phyloP scores from a whole-genome alignment of 345 rosid species.

The Pistacia vera region DNA sequence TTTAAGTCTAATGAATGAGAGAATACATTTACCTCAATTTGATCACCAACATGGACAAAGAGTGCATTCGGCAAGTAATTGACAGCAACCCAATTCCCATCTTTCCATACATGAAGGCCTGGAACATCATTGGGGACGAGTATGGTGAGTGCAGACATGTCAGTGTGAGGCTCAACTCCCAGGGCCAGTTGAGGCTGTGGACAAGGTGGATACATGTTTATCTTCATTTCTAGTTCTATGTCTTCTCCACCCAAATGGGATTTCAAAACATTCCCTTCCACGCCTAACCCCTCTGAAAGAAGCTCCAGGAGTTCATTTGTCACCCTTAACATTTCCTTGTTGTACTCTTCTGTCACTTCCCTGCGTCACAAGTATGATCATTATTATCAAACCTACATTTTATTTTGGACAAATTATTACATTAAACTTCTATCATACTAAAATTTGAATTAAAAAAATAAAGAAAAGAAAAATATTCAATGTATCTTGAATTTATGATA shows the following conservation, averaged over 20 bases:
- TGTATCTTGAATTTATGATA: no score
- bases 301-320: constrained; percentile 35
- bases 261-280: constrained; percentile 31
- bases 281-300: constrained; percentile 48
- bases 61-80: constrained; percentile 43
- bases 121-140: constrained; percentile 52
- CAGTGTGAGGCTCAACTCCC: constrained; percentile 65
- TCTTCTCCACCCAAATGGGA: constrained; percentile 37
- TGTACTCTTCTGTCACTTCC: constrained; percentile 51
- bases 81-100: constrained; percentile 51
- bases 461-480: no score
- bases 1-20: no score
- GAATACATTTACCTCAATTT: constrained; percentile 41
- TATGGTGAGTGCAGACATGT: constrained; percentile 58
- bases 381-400: no score
- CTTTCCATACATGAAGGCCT: constrained; percentile 58
- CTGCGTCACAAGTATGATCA: constrained; percentile 19
- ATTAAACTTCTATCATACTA: no score
- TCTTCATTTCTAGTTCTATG: constrained; percentile 53
- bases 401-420: no score
- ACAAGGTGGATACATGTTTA: constrained; percentile 62
- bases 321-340: constrained; percentile 36
- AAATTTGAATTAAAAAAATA: no score
- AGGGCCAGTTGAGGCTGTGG: constrained; percentile 62
- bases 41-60: constrained; percentile 51